phyloP scores from a whole-genome alignment of 306 rosid species.

The Gastrolobium bilobum region DNA sequence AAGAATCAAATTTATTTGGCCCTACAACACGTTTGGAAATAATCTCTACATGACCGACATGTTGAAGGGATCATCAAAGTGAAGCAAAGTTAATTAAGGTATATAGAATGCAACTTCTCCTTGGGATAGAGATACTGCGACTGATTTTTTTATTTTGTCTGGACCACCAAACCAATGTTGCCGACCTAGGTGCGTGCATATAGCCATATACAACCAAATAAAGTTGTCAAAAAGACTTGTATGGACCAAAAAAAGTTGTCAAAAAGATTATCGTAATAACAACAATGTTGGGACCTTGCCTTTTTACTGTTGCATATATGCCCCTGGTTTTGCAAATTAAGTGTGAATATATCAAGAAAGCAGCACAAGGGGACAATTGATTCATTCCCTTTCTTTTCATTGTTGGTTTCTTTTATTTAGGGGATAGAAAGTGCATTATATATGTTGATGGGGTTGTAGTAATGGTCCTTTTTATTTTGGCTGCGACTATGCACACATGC shows the following conservation, averaged over 20 bases:
- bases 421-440: slow-evolving; percentile 1
- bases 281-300: slow-evolving; percentile 33
- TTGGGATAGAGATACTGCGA: not conserved
- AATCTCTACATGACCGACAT: not conserved
- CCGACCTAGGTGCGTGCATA: too few species aligned
- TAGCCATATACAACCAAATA: slow-evolving; percentile 6
- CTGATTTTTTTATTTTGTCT: not conserved
- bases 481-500: slow-evolving; percentile 14
- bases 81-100: not conserved
- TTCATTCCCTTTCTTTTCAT: slow-evolving; percentile 1
- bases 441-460: not conserved
- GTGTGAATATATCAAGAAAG: not conserved
- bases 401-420: slow-evolving; percentile 16
- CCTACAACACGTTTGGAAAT: slow-evolving; percentile 49
- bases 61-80: slow-evolving; percentile 2
- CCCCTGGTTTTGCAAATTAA: not conserved
- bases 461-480: not conserved
- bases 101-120: slow-evolving; percentile 32
- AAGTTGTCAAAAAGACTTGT: slow-evolving; percentile 3
- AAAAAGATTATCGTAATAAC: slow-evolving; percentile 27
- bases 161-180: slow-evolving; percentile 34
- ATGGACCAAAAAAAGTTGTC: not conserved
- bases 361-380: slow-evolving; percentile 30
- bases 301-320: not conserved
- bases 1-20: slow-evolving; percentile 17